phyloP scores from a whole-genome alignment of 805 yeast species.

The Lipomyces chichibuensis region DNA sequence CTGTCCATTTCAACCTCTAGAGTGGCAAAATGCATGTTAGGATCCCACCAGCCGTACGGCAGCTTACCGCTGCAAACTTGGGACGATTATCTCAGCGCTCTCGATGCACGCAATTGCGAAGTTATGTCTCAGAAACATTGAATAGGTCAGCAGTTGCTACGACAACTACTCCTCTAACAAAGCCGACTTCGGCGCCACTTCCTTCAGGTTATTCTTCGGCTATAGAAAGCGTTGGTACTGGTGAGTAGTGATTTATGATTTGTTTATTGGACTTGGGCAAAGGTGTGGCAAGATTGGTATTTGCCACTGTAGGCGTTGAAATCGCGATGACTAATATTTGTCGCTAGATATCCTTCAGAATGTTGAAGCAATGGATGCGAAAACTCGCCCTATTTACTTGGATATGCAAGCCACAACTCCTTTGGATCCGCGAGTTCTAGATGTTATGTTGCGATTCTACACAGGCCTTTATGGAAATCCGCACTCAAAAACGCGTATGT shows the following conservation, averaged over 20 bases:
- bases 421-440: conserved; percentile 93
- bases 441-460: conserved; percentile 78
- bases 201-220: conserved; percentile 18
- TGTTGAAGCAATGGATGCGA: conserved; percentile 31
- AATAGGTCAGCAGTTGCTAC: conserved; percentile 22
- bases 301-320: neutral
- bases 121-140: conserved; percentile 13
- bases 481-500: conserved; percentile 79
- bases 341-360: conserved; percentile 24
- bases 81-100: neutral
- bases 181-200: conserved; percentile 18
- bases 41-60: conserved; percentile 1
- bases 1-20: neutral
- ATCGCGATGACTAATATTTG: neutral
- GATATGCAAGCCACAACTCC: conserved; percentile 99
- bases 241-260: conserved; percentile 3
- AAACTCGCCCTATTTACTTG: conserved; percentile 79
- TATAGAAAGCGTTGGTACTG: conserved; percentile 9
- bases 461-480: conserved; percentile 98
- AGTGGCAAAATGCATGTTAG: neutral
- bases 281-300: neutral
- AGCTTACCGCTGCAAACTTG: neutral
- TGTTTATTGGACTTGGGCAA: neutral
- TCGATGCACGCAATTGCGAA: neutral
- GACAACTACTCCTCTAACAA: conserved; percentile 20